A percentile compares a stretch with the other conserved stretches of the same genome.
Conservation (phyloP, 2,329 filamentous ascomycete species). For the Aspergillus sp. region DNA sequence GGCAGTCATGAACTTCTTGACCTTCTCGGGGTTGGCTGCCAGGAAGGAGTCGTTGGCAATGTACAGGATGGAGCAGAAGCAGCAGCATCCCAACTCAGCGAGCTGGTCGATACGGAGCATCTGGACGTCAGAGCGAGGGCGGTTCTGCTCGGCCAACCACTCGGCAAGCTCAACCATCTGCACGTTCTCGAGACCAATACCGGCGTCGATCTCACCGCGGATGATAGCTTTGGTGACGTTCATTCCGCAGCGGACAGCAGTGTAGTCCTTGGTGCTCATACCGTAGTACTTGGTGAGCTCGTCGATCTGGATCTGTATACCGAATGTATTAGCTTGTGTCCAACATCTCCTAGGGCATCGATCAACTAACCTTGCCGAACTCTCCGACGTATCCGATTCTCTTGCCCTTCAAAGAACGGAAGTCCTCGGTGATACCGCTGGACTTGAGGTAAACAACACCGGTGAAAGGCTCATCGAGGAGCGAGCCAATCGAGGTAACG, state of each 20-base stretch:
- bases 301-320: conserved; percentile 67
- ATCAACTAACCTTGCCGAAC: conserved; percentile 58
- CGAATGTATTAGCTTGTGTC: not conserved
- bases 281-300: conserved; percentile 74
- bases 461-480: conserved; percentile 76
- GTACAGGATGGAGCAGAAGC: conserved; percentile 78
- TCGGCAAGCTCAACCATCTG: conserved; percentile 80
- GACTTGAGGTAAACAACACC: conserved; percentile 72
- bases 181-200: conserved; percentile 73
- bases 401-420: conserved; percentile 70
- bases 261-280: conserved; percentile 69
- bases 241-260: conserved; percentile 74
- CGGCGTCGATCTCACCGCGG: conserved; percentile 66
- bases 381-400: conserved; percentile 75
- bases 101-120: conserved; percentile 80
- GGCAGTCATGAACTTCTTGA: conserved; percentile 64
- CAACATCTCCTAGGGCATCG: not conserved
- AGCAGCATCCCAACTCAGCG: conserved; percentile 75
- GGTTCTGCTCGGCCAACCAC: conserved; percentile 62
- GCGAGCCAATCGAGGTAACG: conserved; percentile 65
- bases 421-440: conserved; percentile 70
- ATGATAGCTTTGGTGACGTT: conserved; percentile 75
- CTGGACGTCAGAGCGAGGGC: conserved; percentile 63
- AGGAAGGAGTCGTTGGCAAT: conserved; percentile 73
- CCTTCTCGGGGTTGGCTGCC: conserved; percentile 60